Percentiles rank a stretch among this genome's conserved stretches.
phyloP scores from a whole-genome alignment of 2,329 filamentous ascomycete species.

The Colletotrichum noveboracense region DNA sequence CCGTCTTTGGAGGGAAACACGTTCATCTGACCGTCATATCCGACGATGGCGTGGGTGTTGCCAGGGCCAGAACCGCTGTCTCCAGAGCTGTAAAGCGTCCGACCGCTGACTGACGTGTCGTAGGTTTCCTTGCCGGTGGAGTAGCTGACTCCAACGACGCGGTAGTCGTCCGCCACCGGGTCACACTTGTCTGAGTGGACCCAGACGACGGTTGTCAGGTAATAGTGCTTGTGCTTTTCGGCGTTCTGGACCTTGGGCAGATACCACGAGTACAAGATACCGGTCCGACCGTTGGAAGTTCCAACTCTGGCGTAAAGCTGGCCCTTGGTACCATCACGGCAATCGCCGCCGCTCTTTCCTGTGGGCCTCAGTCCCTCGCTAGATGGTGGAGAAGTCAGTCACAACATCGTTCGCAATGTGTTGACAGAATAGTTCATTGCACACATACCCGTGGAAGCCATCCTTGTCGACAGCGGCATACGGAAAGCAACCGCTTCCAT shows the following conservation, averaged over 20 bases:
- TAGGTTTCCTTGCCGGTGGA: background rate
- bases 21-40: background rate
- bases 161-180: background rate
- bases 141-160: background rate
- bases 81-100: background rate
- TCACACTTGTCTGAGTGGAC: background rate
- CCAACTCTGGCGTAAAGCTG: background rate
- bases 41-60: background rate
- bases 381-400: background rate
- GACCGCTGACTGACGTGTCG: background rate
- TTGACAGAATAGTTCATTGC: background rate
- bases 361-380: background rate
- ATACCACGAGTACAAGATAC: background rate
- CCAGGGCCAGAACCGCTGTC: background rate
- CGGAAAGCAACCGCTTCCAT: background rate
- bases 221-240: background rate
- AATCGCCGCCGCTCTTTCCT: background rate
- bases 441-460: background rate
- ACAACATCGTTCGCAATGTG: too few relatives aligned
- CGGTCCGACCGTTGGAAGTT: background rate
- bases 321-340: background rate
- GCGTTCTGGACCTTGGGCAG: background rate
- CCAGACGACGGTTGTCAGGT: background rate
- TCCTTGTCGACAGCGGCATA: conserved; percentile 1
- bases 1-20: background rate